Conservation (phyloP, 2,329 filamentous ascomycete genomes). For the Neonectria faginata region DNA sequence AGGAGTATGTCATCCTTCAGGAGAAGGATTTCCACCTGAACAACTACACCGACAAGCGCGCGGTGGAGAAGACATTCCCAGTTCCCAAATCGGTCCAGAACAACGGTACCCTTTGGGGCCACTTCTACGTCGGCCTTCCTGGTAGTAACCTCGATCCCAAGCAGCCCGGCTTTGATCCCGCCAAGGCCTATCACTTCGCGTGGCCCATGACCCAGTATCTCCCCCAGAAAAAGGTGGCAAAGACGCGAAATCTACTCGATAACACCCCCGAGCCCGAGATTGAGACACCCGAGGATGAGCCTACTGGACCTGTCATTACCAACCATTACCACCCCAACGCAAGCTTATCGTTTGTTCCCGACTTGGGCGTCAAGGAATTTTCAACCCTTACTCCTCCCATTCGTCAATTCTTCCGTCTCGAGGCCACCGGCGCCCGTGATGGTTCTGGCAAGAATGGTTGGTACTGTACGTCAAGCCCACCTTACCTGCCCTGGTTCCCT, state of each 20-base stretch:
- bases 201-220: slow-evolving; percentile 91
- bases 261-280: slow-evolving; percentile 54
- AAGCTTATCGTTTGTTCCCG: slow-evolving; percentile 87
- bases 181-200: slow-evolving; percentile 84
- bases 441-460: slow-evolving; percentile 87
- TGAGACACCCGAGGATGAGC: slow-evolving; percentile 65
- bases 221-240: slow-evolving; percentile 87
- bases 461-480: slow-evolving; percentile 70
- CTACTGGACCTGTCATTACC: slow-evolving; percentile 75
- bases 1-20: slow-evolving; percentile 78
- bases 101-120: slow-evolving; percentile 94
- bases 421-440: slow-evolving; percentile 84
- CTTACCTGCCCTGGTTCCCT: background rate
- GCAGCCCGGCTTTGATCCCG: slow-evolving; percentile 76
- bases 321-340: slow-evolving; percentile 97
- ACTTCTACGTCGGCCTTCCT: slow-evolving; percentile 87
- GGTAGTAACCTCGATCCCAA: slow-evolving; percentile 83
- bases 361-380: slow-evolving; percentile 77
- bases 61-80: slow-evolving; percentile 79
- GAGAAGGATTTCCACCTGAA: slow-evolving; percentile 85
- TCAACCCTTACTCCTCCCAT: slow-evolving; percentile 77
- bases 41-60: slow-evolving; percentile 82
- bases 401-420: slow-evolving; percentile 82
- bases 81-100: slow-evolving; percentile 85
- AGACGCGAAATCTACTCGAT: slow-evolving; percentile 88